Conservation (phyloP, 169 alveolate species). For the Plasmodium vinckei region DNA sequence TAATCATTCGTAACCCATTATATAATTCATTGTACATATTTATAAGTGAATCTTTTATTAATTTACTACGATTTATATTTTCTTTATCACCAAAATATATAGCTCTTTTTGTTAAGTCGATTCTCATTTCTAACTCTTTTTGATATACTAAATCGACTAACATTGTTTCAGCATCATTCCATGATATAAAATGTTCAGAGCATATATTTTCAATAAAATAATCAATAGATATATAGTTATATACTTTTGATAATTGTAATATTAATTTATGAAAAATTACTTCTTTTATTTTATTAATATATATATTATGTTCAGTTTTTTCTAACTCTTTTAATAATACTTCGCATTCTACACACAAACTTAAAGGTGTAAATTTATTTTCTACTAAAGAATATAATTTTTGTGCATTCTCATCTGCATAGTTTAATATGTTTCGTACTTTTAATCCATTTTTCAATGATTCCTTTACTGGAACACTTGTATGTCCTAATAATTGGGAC, state of each 20-base stretch:
- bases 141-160: slow-evolving; percentile 85
- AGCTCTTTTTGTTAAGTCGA: slow-evolving; percentile 82
- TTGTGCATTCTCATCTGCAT: slow-evolving; percentile 84
- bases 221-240: slow-evolving; percentile 88
- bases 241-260: slow-evolving; percentile 87
- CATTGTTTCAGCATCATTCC: slow-evolving; percentile 90
- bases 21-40: slow-evolving; percentile 51
- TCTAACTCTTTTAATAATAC: slow-evolving; percentile 77
- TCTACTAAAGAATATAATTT: slow-evolving; percentile 87
- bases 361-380: slow-evolving; percentile 83
- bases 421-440: slow-evolving; percentile 83
- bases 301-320: slow-evolving; percentile 69
- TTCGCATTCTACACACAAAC: slow-evolving; percentile 80
- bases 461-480: slow-evolving; percentile 90
- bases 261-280: slow-evolving; percentile 89
- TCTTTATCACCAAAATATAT: slow-evolving; percentile 75
- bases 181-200: slow-evolving; percentile 87
- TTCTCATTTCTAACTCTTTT: slow-evolving; percentile 80
- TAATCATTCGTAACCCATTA: slow-evolving; percentile 59
- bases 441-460: slow-evolving; percentile 85
- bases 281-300: slow-evolving; percentile 86
- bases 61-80: slow-evolving; percentile 22
- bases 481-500: slow-evolving; percentile 88
- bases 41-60: slow-evolving; percentile 49
- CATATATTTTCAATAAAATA: slow-evolving; percentile 88